Percentiles rank a stretch among this genome's conserved stretches.
Conservation (phyloP, 139 green algal species). For the Volvox reticuliferus region DNA sequence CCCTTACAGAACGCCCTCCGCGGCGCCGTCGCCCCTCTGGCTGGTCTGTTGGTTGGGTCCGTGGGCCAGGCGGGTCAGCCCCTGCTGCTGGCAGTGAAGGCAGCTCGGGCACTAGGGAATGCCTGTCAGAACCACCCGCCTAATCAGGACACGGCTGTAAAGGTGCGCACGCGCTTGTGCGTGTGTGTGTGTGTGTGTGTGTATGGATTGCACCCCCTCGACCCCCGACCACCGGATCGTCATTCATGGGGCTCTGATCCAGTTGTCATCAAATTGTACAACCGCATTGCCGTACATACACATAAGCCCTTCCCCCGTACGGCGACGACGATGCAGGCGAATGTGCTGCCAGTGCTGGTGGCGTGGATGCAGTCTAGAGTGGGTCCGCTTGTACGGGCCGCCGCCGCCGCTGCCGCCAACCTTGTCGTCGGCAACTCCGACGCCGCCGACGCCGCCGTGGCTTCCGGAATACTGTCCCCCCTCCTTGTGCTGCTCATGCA, state of each 20-base stretch:
- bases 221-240: no score
- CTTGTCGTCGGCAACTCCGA: neutral
- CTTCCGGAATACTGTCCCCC: neutral
- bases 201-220: no score
- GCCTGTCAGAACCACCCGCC: neutral
- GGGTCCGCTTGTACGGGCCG: neutral
- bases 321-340: neutral
- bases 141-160: neutral
- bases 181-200: no score
- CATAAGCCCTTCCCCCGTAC: neutral
- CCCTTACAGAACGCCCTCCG: neutral
- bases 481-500: constrained; percentile 20
- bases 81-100: constrained; percentile 30
- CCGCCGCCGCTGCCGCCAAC: neutral
- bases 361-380: neutral
- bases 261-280: no score
- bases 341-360: constrained; percentile 27
- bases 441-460: neutral
- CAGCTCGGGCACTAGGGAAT: constrained; percentile 20
- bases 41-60: neutral
- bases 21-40: neutral
- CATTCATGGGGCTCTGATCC: no score
- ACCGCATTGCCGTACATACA: neutral
- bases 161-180: neutral
- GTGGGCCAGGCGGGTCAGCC: constrained; percentile 6